Evolutionary conservation across 1,139 yeast species (phyloP), one percentile per base, ranked within the genome.

Genomic region (Meyerozyma smithsonii): DNA sequence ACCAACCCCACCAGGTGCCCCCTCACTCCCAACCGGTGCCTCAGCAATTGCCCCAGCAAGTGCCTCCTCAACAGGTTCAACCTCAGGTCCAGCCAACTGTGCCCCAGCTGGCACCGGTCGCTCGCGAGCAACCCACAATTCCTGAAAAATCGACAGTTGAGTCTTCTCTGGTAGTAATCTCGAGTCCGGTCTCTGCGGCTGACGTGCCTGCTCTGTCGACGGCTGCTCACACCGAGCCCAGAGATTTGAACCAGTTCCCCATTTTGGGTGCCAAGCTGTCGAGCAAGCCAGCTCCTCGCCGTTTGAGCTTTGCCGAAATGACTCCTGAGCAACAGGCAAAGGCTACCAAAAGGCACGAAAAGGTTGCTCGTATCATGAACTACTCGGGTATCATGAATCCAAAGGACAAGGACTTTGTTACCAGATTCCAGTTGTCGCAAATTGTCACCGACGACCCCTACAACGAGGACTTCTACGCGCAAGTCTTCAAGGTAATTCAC

Each of bases 391-490:
- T 92, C 48, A 92, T 92, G 98, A 87, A 90, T 51, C 95, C 96
- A 45, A 86, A 90, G 67, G 98, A 92, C 61, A 90, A 90, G 66
- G 96, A 90, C 64, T 89, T 88, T 56, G 92, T 92, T 39, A 87
- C 96, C 38, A 77, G 97, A 58, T 84, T 90, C 58, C 98, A 94
- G 64, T 74, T 92, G 48, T 89, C 96, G 36, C 97, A 90, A 59
- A 85, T 92, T 63, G 97, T 92, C 36, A 86, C 97, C 15, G 97
- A 90, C 43, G 98, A 94, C 61, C 98, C 98, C 8, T 88, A 86
- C 61, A 89, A 88, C 55, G 98, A 92, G 61, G 98, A 94, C 66
- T 94, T 92, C 56, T 92, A 92, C 59, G 89, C 86, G 55, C 97
- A 92, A 62, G 97, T 94, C 32, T 87, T 80, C 65, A 86, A 90